Evolutionary conservation across 2,329 filamentous ascomycete species (phyloP).

Genomic region (Colletotrichum eleusines): DNA sequence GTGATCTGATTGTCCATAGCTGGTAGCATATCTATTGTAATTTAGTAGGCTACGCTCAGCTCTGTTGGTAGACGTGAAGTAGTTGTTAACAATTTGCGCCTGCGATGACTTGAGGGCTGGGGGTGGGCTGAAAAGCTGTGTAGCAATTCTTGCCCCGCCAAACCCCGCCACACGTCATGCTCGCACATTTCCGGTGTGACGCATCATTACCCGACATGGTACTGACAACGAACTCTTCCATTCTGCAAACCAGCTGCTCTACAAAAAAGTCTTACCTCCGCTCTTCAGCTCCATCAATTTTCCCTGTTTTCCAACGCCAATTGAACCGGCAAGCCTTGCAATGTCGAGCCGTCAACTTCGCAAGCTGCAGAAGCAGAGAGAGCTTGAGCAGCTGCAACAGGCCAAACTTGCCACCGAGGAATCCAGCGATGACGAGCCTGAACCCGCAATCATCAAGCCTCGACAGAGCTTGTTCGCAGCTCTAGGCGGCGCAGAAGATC

Average conservation of each 20-base stretch:
- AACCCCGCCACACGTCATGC: conserved; percentile 43
- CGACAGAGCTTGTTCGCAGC: conserved; percentile 65
- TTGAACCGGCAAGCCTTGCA: conserved; percentile 26
- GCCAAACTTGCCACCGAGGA: conserved; percentile 49
- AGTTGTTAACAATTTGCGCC: not conserved
- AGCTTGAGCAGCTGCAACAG: conserved; percentile 52
- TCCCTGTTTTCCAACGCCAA: not conserved
- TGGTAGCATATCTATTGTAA: not conserved
- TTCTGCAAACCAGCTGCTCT: not conserved
- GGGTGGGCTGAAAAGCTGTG: not conserved
- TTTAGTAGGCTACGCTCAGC: not conserved
- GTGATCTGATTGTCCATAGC: not conserved
- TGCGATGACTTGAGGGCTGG: not conserved
- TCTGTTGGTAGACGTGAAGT: too few relatives aligned
- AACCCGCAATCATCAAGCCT: conserved; percentile 52
- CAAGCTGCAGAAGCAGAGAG: conserved; percentile 64
- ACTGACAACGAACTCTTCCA: conserved; percentile 1
- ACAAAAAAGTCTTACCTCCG: too few relatives aligned
- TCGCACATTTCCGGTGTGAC: conserved; percentile 36
- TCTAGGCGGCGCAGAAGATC: conserved; percentile 59
- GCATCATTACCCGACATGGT: conserved; percentile 10
- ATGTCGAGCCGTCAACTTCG: conserved; percentile 67
- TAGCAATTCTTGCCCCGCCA: conserved; percentile 34
- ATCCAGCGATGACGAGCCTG: conserved; percentile 47
- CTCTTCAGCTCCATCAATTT: not conserved